phyloP scores from a whole-genome alignment of 352 stramenopile genomes.

The Globisporangium canariense region DNA sequence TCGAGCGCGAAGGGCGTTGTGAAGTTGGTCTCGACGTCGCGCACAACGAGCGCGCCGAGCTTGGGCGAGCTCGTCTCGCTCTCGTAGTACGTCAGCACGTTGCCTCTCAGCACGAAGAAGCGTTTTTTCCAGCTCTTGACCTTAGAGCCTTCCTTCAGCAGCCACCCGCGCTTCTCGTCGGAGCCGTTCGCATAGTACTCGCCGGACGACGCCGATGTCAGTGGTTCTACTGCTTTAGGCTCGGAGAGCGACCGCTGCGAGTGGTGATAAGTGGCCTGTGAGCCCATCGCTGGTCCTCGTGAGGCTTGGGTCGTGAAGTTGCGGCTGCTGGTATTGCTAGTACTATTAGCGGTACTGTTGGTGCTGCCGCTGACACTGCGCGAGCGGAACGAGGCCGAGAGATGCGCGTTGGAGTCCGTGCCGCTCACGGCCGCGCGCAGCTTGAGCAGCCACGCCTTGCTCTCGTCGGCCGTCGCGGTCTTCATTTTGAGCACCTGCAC shows the following conservation, averaged over 20 bases:
- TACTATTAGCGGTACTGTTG: neutral
- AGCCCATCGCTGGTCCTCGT: neutral
- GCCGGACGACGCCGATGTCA: too few species aligned
- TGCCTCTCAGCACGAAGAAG: conserved; percentile 49
- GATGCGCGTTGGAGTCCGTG: neutral
- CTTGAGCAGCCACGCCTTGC: conserved; percentile 40
- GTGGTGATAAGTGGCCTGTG: neutral
- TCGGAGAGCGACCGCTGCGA: conserved; percentile 6
- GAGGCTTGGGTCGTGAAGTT: neutral
- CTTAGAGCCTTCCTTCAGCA: conserved; percentile 31
- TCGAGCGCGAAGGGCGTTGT: conserved; percentile 34
- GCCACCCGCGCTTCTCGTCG: conserved; percentile 30
- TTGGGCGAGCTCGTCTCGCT: conserved; percentile 21
- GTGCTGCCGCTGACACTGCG: conserved; percentile 13
- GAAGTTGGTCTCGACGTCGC: conserved; percentile 25
- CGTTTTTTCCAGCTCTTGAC: conserved; percentile 56
- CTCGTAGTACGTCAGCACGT: conserved; percentile 49
- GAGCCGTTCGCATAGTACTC: too few species aligned
- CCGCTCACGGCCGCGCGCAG: conserved; percentile 40
- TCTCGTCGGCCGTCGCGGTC: conserved; percentile 46
- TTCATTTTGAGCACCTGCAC: conserved; percentile 65
- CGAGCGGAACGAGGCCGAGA: conserved; percentile 12
- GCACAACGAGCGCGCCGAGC: conserved; percentile 28
- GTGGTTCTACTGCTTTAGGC: conserved; percentile 1
- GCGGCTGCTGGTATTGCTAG: conserved; percentile 4